phyloP scores from a whole-genome alignment of 345 rosid genomes.

The Toxicodendron radicans region DNA sequence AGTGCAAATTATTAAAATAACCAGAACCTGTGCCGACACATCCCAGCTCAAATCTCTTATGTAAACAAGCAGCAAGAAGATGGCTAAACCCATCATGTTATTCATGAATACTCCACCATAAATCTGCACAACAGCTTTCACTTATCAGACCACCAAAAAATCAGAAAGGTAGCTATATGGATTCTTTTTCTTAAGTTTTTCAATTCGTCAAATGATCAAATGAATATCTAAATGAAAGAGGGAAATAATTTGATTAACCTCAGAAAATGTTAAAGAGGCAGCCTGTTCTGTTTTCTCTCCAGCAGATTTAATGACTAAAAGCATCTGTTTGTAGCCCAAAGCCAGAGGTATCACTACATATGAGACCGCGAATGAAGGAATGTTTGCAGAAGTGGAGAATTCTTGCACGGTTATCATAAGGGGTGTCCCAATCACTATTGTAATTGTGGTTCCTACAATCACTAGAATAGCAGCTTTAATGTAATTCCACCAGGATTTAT shows the following conservation, averaged over 20 bases:
- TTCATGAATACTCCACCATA: constrained; percentile 50
- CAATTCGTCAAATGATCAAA: too few relatives aligned
- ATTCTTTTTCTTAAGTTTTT: too few relatives aligned
- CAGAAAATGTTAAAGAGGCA: constrained; percentile 41
- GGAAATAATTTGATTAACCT: constrained; percentile 27
- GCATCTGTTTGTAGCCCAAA: constrained; percentile 28
- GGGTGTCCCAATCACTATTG: constrained; percentile 33
- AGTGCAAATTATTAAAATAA: constrained; percentile 39
- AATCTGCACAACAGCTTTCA: constrained; percentile 25
- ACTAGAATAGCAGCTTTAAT: constrained; percentile 30
- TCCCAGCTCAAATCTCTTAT: constrained; percentile 36
- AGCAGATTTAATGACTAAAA: constrained; percentile 25
- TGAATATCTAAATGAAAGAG: not conserved
- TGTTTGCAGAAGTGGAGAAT: constrained; percentile 27
- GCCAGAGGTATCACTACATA: constrained; percentile 49
- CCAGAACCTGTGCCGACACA: constrained; percentile 43
- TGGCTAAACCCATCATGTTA: constrained; percentile 37
- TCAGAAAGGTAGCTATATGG: too few relatives aligned
- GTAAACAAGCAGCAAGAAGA: constrained; percentile 39
- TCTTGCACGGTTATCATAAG: constrained; percentile 28
- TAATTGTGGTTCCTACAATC: constrained; percentile 34
- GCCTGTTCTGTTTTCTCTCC: constrained; percentile 32
- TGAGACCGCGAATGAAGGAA: constrained; percentile 40
- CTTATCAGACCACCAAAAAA: not conserved
- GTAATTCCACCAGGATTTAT: constrained; percentile 38